Evolutionary conservation across 2,329 filamentous ascomycete species (phyloP).

Genomic region (Penicillium sumatraense): DNA sequence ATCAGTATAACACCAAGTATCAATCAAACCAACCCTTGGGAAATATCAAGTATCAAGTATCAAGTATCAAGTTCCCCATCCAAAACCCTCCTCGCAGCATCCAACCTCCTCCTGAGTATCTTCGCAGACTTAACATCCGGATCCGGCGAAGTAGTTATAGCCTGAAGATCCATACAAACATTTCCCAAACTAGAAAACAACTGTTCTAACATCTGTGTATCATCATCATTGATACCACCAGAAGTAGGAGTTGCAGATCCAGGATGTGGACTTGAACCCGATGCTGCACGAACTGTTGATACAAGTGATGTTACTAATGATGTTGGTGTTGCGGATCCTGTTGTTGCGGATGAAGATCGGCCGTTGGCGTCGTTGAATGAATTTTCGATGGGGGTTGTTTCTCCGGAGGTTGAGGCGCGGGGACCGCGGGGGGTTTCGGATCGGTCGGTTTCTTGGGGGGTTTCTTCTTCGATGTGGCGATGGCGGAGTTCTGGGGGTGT

Average conservation of each 20-base stretch:
- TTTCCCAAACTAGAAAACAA: slow-evolving; percentile 56
- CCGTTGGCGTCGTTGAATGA: slow-evolving; percentile 27
- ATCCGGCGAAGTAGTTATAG: slow-evolving; percentile 55
- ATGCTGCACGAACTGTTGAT: slow-evolving; percentile 43
- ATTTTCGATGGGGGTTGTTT: slow-evolving; percentile 12
- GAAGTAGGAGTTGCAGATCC: slow-evolving; percentile 21
- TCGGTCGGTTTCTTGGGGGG: slow-evolving; percentile 20
- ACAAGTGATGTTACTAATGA: slow-evolving; percentile 40
- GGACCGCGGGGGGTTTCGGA: slow-evolving; percentile 29
- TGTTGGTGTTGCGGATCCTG: slow-evolving; percentile 37
- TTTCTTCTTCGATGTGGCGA: slow-evolving; percentile 16
- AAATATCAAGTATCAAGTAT: slow-evolving; percentile 10
- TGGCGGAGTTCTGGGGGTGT: slow-evolving; percentile 31
- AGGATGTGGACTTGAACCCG: slow-evolving; percentile 35
- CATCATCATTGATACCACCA: slow-evolving; percentile 54
- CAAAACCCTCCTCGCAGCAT: slow-evolving; percentile 73
- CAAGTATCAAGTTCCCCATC: slow-evolving; percentile 66
- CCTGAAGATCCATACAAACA: slow-evolving; percentile 57
- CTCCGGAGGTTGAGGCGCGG: slow-evolving; percentile 9
- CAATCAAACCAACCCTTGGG: slow-evolving; percentile 4
- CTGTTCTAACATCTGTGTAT: slow-evolving; percentile 61
- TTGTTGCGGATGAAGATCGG: slow-evolving; percentile 31
- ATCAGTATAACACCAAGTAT: slow-evolving; percentile 1
- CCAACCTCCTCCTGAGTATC: slow-evolving; percentile 71
- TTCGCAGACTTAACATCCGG: slow-evolving; percentile 60